Percentiles rank a stretch among this genome's conserved stretches.
phyloP scores from a whole-genome alignment of 495 filamentous ascomycete species.

The Parmelia sp. region DNA sequence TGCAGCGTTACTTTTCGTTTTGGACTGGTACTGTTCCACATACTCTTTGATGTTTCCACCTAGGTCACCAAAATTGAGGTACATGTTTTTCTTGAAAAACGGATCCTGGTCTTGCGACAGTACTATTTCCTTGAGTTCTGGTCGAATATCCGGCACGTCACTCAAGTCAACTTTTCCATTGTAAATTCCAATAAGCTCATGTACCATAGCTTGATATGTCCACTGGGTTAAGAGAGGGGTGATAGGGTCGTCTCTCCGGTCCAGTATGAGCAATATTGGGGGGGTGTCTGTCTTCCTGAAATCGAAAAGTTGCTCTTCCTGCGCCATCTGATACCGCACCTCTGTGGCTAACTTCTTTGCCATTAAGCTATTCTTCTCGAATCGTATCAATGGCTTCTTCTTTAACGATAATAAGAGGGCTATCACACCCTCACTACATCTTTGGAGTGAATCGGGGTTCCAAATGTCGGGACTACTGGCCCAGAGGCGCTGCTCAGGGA shows the following conservation, averaged over 20 bases:
- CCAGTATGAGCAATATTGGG: slow-evolving; percentile 82
- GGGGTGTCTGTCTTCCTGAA: slow-evolving; percentile 93
- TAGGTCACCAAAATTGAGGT: slow-evolving; percentile 93
- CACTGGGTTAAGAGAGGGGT: slow-evolving; percentile 95
- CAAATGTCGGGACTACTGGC: slow-evolving; percentile 72
- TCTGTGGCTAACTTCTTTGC: slow-evolving; percentile 91
- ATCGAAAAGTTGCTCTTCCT: slow-evolving; percentile 96
- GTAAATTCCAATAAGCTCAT: slow-evolving; percentile 86
- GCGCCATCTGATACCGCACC: slow-evolving; percentile 82
- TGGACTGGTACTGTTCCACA: slow-evolving; percentile 93
- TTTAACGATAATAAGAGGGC: slow-evolving; percentile 79
- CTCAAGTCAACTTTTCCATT: slow-evolving; percentile 87
- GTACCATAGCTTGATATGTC: slow-evolving; percentile 99
- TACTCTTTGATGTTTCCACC: slow-evolving; percentile 98
- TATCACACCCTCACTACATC: slow-evolving; percentile 79
- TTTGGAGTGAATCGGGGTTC: slow-evolving; percentile 79
- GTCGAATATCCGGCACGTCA: slow-evolving; percentile 79
- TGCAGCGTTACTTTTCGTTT: slow-evolving; percentile 85
- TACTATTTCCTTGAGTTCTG: slow-evolving; percentile 91
- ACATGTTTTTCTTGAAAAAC: slow-evolving; percentile 99
- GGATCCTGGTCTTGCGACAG: slow-evolving; percentile 96
- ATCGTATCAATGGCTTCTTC: slow-evolving; percentile 91
- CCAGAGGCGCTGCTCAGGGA: slow-evolving; percentile 70
- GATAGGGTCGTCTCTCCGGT: slow-evolving; percentile 89
- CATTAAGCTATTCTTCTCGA: slow-evolving; percentile 84